These are phyloP conservation scores for Ophiostoma ulmi DNA, from an alignment of 2,329 filamentous ascomycete genomes.

Conservation along the genomic window DNA sequence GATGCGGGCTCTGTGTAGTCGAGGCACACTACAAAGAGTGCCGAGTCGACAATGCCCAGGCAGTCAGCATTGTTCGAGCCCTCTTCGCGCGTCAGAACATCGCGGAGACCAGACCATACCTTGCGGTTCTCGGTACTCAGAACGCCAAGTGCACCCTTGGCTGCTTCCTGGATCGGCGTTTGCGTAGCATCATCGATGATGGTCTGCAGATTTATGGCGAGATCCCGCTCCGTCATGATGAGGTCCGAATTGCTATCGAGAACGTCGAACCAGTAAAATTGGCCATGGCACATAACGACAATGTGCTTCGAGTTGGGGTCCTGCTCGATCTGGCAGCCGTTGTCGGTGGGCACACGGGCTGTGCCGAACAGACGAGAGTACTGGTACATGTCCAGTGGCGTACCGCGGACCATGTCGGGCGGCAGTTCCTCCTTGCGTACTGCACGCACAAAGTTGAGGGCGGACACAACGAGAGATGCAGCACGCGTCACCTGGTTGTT, in stretches of 20 bases:
- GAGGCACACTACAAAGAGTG: conserved; percentile 84
- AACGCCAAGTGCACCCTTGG: conserved; percentile 90
- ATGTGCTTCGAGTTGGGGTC: conserved; percentile 90
- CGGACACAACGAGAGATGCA: conserved; percentile 84
- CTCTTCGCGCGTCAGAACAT: conserved; percentile 78
- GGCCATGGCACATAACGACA: conserved; percentile 86
- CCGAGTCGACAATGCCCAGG: conserved; percentile 89
- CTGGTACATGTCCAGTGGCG: conserved; percentile 95
- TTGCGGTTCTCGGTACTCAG: conserved; percentile 95
- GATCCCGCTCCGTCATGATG: conserved; percentile 95
- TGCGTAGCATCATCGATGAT: conserved; percentile 87
- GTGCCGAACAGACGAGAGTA: conserved; percentile 94
- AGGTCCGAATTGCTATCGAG: conserved; percentile 89
- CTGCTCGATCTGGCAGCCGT: conserved; percentile 93
- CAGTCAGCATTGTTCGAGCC: conserved; percentile 94
- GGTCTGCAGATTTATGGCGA: conserved; percentile 84
- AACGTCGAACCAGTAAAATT: conserved; percentile 99
- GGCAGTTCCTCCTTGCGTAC: conserved; percentile 89
- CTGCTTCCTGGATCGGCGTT: conserved; percentile 85
- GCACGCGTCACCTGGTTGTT: conserved; percentile 96
- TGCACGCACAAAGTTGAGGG: conserved; percentile 85
- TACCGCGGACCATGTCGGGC: conserved; percentile 77
- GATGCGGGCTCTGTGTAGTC: conserved; percentile 84
- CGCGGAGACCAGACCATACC: conserved; percentile 85
- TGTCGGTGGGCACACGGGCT: conserved; percentile 85